Evolutionary conservation across 371 early-diverging fungal species (phyloP), one percentile per base, ranked within the genome.

Genomic region (Mucor irregularis): DNA sequence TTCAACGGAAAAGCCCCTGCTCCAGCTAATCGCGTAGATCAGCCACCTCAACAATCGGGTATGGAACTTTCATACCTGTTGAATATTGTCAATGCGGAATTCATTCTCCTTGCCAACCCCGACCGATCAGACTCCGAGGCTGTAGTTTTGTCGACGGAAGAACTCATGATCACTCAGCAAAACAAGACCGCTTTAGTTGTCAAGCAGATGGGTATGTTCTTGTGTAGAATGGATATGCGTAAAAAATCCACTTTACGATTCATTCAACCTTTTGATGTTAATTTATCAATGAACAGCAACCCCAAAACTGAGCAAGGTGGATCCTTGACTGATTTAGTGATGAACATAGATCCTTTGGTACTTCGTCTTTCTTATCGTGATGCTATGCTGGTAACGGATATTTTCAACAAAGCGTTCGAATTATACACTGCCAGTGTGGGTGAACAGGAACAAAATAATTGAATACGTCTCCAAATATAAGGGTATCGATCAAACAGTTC

Each of bases 161-260:
- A 92, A 57, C 70, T 97, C 0, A 78, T 90, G 43, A 66, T 94
- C 17, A 81, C 90, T 5, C 90, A 88, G 56, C 92, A 95, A 58
- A 73, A 84, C 16, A 82, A 89, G 28, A 80, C 86, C 48, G 85
- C 88, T 1, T 53, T 93, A 5, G 85, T 84, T 4, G 79, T 93
- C 26, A 85, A 92, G 22, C 89, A 92, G 43, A 77, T 95, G 56
- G 93, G 95, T 25, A 92, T 97, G 87, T 90, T 89, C 42, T 73
- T 98, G 40, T 97, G 97, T 78, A 85, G 85, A 22, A 94, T 97
- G 90, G 90, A 93, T 61, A 80, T 80, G 54, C 73, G 92, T 2
- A 81, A 85, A 9, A 88, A 89, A 24, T 93, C 95, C 0, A 80
- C 82, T 0, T 65, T 96, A 17, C 84, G 89, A 2, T 91, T 97